phyloP scores from a whole-genome alignment of 2,329 filamentous ascomycete genomes.

The Herpotrichia juniperi region DNA sequence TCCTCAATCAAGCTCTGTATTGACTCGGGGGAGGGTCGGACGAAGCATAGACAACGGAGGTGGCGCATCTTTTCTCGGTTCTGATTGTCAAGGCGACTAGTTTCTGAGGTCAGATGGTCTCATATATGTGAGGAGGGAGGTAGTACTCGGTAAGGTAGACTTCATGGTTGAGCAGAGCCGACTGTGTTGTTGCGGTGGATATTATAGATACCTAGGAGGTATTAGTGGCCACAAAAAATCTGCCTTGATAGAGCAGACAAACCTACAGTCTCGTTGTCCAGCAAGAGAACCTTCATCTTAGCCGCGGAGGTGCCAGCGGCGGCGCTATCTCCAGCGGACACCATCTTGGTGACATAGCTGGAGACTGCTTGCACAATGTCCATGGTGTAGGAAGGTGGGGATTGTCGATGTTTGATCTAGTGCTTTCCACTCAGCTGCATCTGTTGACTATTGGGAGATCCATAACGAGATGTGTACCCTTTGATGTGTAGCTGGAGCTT shows the following conservation, averaged over 20 bases:
- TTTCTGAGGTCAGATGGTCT: slow-evolving; percentile 25
- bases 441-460: background rate
- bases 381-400: slow-evolving; percentile 67
- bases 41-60: slow-evolving; percentile 88
- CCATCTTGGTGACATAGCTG: slow-evolving; percentile 96
- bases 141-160: slow-evolving; percentile 89
- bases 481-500: too few species aligned
- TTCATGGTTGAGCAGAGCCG: slow-evolving; percentile 91
- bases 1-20: slow-evolving; percentile 95
- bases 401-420: too few species aligned
- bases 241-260: slow-evolving; percentile 47
- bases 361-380: slow-evolving; percentile 92
- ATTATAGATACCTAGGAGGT: slow-evolving; percentile 75
- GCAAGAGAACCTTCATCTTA: slow-evolving; percentile 97
- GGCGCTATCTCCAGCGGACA: slow-evolving; percentile 78
- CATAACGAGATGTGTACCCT: too few species aligned
- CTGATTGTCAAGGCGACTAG: slow-evolving; percentile 79
- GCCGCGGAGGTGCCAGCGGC: slow-evolving; percentile 70
- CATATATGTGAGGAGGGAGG: slow-evolving; percentile 10
- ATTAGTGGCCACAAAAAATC: slow-evolving; percentile 17
- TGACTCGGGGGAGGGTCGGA: slow-evolving; percentile 89
- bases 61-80: slow-evolving; percentile 97
- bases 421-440: background rate
- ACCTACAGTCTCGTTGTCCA: slow-evolving; percentile 88
- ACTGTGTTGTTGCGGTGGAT: slow-evolving; percentile 95